phyloP scores from a whole-genome alignment of 805 yeast species.

The Saccharomycopsis fodiens region DNA sequence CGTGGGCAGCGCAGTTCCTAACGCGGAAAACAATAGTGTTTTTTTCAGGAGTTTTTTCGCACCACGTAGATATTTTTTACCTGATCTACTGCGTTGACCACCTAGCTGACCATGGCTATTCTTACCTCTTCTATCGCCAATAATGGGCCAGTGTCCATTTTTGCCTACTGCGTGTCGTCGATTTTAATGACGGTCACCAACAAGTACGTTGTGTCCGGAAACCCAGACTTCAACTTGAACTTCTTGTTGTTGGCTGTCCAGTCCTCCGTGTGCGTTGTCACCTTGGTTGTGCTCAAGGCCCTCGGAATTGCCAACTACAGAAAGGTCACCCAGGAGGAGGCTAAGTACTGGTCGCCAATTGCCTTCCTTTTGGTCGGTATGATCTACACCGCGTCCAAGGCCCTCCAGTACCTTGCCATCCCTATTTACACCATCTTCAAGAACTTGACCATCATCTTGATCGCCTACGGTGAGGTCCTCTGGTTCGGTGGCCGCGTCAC shows the following conservation, averaged over 20 bases:
- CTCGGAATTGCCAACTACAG: conserved; percentile 80
- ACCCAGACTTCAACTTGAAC: conserved; percentile 68
- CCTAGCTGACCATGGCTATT: conserved; percentile 16
- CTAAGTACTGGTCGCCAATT: conserved; percentile 93
- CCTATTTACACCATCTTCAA: conserved; percentile 98
- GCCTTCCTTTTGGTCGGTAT: conserved; percentile 80
- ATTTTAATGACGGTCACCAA: conserved; percentile 96
- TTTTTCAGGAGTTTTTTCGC: neutral
- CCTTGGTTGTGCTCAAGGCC: conserved; percentile 65
- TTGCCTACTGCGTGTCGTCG: conserved; percentile 86
- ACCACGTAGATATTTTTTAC: neutral
- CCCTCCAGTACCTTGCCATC: conserved; percentile 80
- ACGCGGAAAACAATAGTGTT: neutral
- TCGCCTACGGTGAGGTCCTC: conserved; percentile 96
- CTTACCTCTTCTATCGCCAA: conserved; percentile 29
- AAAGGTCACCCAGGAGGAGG: conserved; percentile 77
- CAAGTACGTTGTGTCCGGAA: conserved; percentile 82
- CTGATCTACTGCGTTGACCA: neutral
- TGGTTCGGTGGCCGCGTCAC: conserved; percentile 96
- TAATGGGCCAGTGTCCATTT: conserved; percentile 56
- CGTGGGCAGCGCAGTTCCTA: neutral
- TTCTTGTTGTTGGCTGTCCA: conserved; percentile 86
- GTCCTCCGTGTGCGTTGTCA: conserved; percentile 70
- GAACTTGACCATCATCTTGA: conserved; percentile 90
- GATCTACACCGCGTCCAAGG: conserved; percentile 96